phyloP scores from a whole-genome alignment of 129 eudicot genomes.

The Heracleum sosnowskyi region DNA sequence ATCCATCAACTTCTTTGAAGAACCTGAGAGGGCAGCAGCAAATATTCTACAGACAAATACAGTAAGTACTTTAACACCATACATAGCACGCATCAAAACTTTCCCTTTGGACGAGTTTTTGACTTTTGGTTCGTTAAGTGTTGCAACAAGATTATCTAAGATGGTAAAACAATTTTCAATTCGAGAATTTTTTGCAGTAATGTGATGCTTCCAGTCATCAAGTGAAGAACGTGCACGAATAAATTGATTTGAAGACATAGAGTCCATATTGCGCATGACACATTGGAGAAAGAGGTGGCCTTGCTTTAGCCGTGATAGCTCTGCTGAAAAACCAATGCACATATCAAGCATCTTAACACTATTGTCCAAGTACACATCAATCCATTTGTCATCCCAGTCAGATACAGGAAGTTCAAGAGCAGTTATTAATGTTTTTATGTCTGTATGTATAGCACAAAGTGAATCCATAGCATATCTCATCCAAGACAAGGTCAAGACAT shows the following conservation, averaged over 20 bases:
- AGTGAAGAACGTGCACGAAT: constrained; percentile 56
- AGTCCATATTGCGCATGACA: constrained; percentile 44
- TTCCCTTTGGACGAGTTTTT: constrained; percentile 84
- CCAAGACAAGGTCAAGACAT: constrained; percentile 68
- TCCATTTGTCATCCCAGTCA: constrained; percentile 96
- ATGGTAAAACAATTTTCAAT: constrained; percentile 47
- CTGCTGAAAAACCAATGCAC: constrained; percentile 73
- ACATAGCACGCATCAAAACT: constrained; percentile 82
- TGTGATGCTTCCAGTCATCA: constrained; percentile 73
- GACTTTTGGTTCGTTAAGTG: constrained; percentile 72
- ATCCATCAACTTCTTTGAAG: constrained; percentile 55
- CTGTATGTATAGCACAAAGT: constrained; percentile 61
- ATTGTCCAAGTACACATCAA: constrained; percentile 75
- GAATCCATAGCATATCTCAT: constrained; percentile 60
- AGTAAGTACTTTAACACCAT: constrained; percentile 74
- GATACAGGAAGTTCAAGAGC: constrained; percentile 76
- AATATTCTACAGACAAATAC: constrained; percentile 62
- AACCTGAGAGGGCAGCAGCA: constrained; percentile 65
- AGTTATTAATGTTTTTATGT: constrained; percentile 60
- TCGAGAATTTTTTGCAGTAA: constrained; percentile 47
- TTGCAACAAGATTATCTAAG: constrained; percentile 46
- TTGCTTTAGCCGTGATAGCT: constrained; percentile 66
- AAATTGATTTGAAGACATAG: constrained; percentile 39
- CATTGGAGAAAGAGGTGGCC: constrained; percentile 70
- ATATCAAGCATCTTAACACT: constrained; percentile 82